phyloP scores from a whole-genome alignment of 495 filamentous ascomycete species.

The Letharia lupina region DNA sequence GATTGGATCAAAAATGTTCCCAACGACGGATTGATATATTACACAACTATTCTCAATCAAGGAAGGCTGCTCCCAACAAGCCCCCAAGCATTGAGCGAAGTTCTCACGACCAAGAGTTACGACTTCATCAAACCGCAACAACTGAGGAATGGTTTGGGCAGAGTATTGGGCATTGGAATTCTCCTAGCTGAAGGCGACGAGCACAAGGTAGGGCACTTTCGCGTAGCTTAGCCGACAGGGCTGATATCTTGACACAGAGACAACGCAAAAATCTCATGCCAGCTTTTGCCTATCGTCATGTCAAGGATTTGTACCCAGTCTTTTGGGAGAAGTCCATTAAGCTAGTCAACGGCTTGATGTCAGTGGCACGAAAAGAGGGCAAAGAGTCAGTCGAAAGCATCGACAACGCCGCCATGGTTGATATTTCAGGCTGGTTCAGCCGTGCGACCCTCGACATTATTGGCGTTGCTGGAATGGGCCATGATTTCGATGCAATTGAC shows the following conservation, averaged over 20 bases:
- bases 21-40: conserved; percentile 82
- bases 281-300: conserved; percentile 75
- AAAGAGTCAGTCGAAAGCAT: conserved; percentile 14
- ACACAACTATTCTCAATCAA: conserved; percentile 50
- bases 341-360: conserved; percentile 38
- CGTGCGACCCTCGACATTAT: conserved; percentile 83
- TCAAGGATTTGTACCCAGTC: conserved; percentile 76
- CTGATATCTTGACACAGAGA: conserved; percentile 24
- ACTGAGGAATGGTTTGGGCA: conserved; percentile 47
- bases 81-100: conserved; percentile 58
- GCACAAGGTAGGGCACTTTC: conserved; percentile 48
- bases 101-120: conserved; percentile 61
- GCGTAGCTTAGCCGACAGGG: background rate
- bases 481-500: conserved; percentile 65
- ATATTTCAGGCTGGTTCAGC: conserved; percentile 59
- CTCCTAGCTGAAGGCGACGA: conserved; percentile 79
- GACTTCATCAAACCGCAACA: conserved; percentile 65
- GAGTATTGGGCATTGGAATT: conserved; percentile 65
- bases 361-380: conserved; percentile 26
- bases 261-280: conserved; percentile 77
- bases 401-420: conserved; percentile 38
- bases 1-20: conserved; percentile 66
- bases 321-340: conserved; percentile 68
- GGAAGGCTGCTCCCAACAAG: conserved; percentile 60
- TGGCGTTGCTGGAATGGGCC: conserved; percentile 69